Conservation (phyloP, 176 grass and related monocot genomes). For the Oryza brachyantha region DNA sequence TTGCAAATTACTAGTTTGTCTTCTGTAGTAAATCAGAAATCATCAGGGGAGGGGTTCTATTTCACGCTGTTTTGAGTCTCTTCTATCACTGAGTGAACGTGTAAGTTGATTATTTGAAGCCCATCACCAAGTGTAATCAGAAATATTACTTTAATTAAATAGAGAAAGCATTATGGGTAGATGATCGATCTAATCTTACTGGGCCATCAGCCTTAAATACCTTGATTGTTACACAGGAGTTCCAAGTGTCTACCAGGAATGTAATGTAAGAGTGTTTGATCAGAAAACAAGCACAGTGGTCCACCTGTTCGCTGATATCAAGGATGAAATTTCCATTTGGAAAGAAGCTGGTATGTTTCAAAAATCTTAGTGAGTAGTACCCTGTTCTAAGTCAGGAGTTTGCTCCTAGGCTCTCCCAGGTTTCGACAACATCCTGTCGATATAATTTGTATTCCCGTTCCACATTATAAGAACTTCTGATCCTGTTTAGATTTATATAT, state of each 20-base stretch:
- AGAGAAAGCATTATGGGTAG: not conserved
- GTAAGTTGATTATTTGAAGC: not conserved
- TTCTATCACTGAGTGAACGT: not conserved
- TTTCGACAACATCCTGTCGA: no score
- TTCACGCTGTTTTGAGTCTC: not conserved
- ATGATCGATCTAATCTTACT: not conserved
- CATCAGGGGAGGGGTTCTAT: not conserved
- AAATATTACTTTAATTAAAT: not conserved
- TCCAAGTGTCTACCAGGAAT: not conserved
- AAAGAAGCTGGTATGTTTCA: no score
- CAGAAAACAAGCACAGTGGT: no score
- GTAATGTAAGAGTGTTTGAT: no score
- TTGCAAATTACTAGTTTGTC: conserved; percentile 16
- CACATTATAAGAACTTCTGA: no score
- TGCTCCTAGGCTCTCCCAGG: no score
- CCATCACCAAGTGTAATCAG: not conserved
- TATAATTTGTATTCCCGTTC: no score
- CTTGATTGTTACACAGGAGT: not conserved
- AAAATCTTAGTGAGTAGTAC: no score
- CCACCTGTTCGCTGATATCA: no score
- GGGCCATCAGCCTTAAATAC: not conserved
- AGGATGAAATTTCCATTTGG: no score
- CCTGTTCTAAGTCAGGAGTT: no score
- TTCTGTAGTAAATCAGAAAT: not conserved
- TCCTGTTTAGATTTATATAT: no score